Conservation (phyloP, 2,329 filamentous ascomycete genomes). For the Cladosporium sp. region DNA sequence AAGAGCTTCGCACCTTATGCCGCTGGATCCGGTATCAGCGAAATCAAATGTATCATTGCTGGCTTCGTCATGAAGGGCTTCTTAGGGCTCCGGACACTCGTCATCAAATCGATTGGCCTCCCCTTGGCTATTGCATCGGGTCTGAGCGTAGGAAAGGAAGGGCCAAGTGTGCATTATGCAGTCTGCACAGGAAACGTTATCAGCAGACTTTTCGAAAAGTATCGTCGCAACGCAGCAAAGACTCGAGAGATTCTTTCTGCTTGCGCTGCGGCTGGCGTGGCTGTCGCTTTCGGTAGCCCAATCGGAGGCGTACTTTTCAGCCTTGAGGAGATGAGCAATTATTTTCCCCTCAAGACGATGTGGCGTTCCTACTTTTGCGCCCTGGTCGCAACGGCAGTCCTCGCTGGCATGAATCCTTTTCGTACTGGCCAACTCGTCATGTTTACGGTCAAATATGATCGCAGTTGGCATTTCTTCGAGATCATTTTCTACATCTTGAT, state of each 20-base stretch:
- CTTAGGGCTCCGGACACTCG: slow-evolving; percentile 78
- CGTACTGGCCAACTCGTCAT: slow-evolving; percentile 95
- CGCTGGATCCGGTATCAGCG: slow-evolving; percentile 91
- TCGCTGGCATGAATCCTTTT: slow-evolving; percentile 96
- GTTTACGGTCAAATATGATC: slow-evolving; percentile 96
- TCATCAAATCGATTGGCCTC: slow-evolving; percentile 89
- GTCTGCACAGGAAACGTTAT: slow-evolving; percentile 97
- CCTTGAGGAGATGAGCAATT: slow-evolving; percentile 92
- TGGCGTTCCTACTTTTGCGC: slow-evolving; percentile 99
- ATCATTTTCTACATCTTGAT: slow-evolving; percentile 86
- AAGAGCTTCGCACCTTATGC: slow-evolving; percentile 92
- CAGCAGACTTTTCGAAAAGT: slow-evolving; percentile 86
- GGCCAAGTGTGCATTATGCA: slow-evolving; percentile 96
- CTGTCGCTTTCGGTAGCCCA: slow-evolving; percentile 92
- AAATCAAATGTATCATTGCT: slow-evolving; percentile 99
- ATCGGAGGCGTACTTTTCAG: slow-evolving; percentile 97
- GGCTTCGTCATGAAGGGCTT: slow-evolving; percentile 99
- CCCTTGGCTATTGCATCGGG: slow-evolving; percentile 91
- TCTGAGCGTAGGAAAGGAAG: slow-evolving; percentile 92
- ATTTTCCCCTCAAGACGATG: slow-evolving; percentile 94
- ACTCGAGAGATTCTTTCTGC: slow-evolving; percentile 92
- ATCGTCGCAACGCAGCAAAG: slow-evolving; percentile 84
- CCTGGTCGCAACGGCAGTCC: slow-evolving; percentile 83
- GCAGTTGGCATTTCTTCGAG: slow-evolving; percentile 97
- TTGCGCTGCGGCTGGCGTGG: slow-evolving; percentile 89